A percentile compares a stretch with the other conserved stretches of the same genome.
Conservation (phyloP, 441 rosid genomes). For the Mallotus repandus region DNA sequence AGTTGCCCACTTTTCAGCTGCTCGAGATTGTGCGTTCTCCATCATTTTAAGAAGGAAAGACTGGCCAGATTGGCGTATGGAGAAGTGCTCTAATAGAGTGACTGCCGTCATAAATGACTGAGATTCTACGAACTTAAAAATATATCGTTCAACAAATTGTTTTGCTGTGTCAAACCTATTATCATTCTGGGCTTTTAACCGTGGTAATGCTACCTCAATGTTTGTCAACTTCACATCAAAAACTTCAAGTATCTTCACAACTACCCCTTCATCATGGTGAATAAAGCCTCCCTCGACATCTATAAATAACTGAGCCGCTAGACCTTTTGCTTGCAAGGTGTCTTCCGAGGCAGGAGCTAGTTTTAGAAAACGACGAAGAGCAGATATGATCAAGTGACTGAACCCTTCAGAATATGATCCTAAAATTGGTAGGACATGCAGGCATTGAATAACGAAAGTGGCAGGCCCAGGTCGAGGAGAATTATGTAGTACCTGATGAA, state of each 20-base stretch:
- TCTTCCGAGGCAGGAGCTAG: constrained; percentile 37
- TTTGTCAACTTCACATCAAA: constrained; percentile 54
- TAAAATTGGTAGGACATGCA: constrained; percentile 65
- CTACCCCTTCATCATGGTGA: constrained; percentile 57
- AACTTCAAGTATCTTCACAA: constrained; percentile 54
- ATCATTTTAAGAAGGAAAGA: constrained; percentile 74
- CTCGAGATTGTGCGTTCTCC: constrained; percentile 59
- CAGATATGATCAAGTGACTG: constrained; percentile 79
- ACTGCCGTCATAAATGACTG: constrained; percentile 77
- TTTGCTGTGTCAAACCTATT: constrained; percentile 35
- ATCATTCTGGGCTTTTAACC: constrained; percentile 30
- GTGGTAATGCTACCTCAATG: constrained; percentile 51
- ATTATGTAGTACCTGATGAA: constrained; percentile 51
- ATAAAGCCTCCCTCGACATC: constrained; percentile 47
- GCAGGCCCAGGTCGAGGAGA: constrained; percentile 77
- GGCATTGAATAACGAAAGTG: constrained; percentile 61
- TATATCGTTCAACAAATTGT: constrained; percentile 55
- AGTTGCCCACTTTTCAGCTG: constrained; percentile 94
- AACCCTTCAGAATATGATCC: constrained; percentile 72
- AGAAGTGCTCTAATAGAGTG: constrained; percentile 70
- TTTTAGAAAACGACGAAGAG: constrained; percentile 64
- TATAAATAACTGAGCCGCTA: constrained; percentile 61
- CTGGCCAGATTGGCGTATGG: constrained; percentile 69
- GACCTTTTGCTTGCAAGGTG: constrained; percentile 45
- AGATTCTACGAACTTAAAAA: constrained; percentile 51